Evolutionary conservation across 2,329 filamentous ascomycete genomes (phyloP).

Genomic region (Teratosphaeria gauchensis): DNA sequence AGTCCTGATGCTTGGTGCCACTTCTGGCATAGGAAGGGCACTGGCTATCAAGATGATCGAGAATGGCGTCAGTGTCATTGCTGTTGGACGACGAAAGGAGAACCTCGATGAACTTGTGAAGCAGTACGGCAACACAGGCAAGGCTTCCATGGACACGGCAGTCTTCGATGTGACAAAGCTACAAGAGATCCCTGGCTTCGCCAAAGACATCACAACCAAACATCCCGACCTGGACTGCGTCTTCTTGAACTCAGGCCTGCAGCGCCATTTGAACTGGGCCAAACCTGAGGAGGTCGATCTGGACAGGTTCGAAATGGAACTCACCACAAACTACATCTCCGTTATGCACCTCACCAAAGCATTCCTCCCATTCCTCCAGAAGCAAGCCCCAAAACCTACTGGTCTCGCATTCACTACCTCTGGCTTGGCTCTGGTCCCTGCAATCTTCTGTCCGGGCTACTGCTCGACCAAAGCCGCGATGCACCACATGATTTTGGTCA

Average conservation of each 20-base stretch:
- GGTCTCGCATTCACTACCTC: constrained; percentile 42
- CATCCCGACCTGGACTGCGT: constrained; percentile 44
- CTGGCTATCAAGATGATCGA: constrained; percentile 41
- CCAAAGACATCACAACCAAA: constrained; percentile 30
- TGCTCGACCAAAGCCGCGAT: constrained; percentile 47
- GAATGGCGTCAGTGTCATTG: constrained; percentile 39
- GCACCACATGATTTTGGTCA: constrained; percentile 43
- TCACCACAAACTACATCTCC: constrained; percentile 43
- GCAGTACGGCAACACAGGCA: constrained; percentile 28
- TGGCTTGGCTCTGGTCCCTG: constrained; percentile 41
- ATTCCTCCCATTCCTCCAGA: constrained; percentile 42
- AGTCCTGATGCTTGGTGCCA: constrained; percentile 46
- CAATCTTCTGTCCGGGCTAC: constrained; percentile 41
- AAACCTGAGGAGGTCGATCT: constrained; percentile 40
- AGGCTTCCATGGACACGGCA: constrained; percentile 30
- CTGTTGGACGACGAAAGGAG: constrained; percentile 43
- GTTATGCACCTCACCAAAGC: constrained; percentile 41
- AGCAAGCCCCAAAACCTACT: constrained; percentile 31
- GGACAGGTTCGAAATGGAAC: constrained; percentile 33
- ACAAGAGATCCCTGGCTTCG: constrained; percentile 38
- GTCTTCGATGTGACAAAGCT: constrained; percentile 44
- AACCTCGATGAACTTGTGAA: constrained; percentile 41
- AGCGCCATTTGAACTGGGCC: constrained; percentile 41
- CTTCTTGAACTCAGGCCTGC: constrained; percentile 46
- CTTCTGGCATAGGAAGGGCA: constrained; percentile 42